These are phyloP conservation scores for Cenchrus purpureus DNA, from an alignment of 176 grass and related monocot species.

Conservation along the genomic window DNA sequence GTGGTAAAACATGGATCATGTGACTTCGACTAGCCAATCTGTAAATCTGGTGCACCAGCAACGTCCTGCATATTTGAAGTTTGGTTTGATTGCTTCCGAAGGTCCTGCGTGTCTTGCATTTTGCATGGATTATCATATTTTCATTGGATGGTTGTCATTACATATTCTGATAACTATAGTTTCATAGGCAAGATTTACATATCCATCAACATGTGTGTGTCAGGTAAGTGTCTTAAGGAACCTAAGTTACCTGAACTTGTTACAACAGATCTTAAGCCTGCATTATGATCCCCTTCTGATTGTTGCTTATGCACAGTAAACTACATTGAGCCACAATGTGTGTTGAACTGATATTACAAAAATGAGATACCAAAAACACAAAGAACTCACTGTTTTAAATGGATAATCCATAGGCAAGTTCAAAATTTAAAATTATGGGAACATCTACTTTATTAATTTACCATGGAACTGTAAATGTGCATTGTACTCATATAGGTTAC, in stretches of 20 bases:
- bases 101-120: slow-evolving; percentile 30
- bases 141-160: slow-evolving; percentile 34
- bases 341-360: slow-evolving; percentile 8
- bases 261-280: slow-evolving; percentile 30
- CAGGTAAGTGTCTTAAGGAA: slow-evolving; percentile 8
- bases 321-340: slow-evolving; percentile 42
- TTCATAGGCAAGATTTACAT: slow-evolving; percentile 13
- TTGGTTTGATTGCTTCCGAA: slow-evolving; percentile 48
- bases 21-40: slow-evolving; percentile 36
- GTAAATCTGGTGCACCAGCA: slow-evolving; percentile 43
- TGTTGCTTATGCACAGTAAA: slow-evolving; percentile 52
- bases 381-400: slow-evolving; percentile 10
- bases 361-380: slow-evolving; percentile 17
- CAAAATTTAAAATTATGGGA: neutral
- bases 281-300: slow-evolving; percentile 49
- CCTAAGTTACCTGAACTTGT: slow-evolving; percentile 48
- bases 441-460: neutral
- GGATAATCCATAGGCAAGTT: neutral
- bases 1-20: neutral
- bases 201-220: slow-evolving; percentile 13
- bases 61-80: slow-evolving; percentile 43
- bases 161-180: slow-evolving; percentile 52
- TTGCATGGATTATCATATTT: slow-evolving; percentile 22
- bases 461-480: neutral
- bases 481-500: neutral